Evolutionary conservation across 1,284 basidiomycete genomes (phyloP).

Genomic region (Mycosarcoma mackinlayi): DNA sequence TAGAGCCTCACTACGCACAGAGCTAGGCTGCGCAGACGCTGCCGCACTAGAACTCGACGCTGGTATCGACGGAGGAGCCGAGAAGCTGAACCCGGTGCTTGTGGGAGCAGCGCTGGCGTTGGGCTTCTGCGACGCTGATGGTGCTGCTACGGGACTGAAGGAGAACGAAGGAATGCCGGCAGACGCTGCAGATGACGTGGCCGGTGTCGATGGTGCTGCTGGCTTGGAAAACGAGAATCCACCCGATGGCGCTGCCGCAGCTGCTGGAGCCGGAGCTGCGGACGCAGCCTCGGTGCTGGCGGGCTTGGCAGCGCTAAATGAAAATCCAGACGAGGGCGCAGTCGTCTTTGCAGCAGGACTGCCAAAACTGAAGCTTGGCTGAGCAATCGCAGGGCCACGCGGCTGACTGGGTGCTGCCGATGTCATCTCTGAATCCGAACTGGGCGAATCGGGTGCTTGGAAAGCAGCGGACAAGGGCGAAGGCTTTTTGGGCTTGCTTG

Average conservation of each 20-base stretch:
- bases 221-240: slow-evolving; percentile 28
- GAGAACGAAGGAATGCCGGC: slow-evolving; percentile 20
- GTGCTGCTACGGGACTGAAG: slow-evolving; percentile 22
- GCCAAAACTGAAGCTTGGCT: slow-evolving; percentile 33
- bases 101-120: slow-evolving; percentile 7
- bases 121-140: slow-evolving; percentile 8
- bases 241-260: slow-evolving; percentile 6
- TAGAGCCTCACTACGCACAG: slow-evolving; percentile 18
- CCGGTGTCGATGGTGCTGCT: slow-evolving; percentile 1
- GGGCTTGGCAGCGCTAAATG: slow-evolving; percentile 31
- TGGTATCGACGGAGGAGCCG: slow-evolving; percentile 1
- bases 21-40: neutral
- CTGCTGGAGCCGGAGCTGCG: slow-evolving; percentile 1
- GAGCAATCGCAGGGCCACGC: slow-evolving; percentile 12
- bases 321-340: slow-evolving; percentile 26
- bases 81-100: slow-evolving; percentile 30
- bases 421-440: slow-evolving; percentile 36
- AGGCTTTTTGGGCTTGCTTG: slow-evolving; percentile 55
- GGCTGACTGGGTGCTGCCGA: slow-evolving; percentile 10
- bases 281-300: slow-evolving; percentile 1
- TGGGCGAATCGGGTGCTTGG: slow-evolving; percentile 53
- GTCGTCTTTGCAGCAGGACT: slow-evolving; percentile 15
- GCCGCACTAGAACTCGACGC: neutral
- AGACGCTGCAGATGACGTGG: slow-evolving; percentile 10
- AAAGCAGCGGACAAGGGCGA: slow-evolving; percentile 53